A percentile compares a stretch with the other conserved stretches of the same genome.
These are phyloP conservation scores for Coemansia sp. DNA, from an alignment of 192 early-diverging fungal species.

Conservation along the genomic window DNA sequence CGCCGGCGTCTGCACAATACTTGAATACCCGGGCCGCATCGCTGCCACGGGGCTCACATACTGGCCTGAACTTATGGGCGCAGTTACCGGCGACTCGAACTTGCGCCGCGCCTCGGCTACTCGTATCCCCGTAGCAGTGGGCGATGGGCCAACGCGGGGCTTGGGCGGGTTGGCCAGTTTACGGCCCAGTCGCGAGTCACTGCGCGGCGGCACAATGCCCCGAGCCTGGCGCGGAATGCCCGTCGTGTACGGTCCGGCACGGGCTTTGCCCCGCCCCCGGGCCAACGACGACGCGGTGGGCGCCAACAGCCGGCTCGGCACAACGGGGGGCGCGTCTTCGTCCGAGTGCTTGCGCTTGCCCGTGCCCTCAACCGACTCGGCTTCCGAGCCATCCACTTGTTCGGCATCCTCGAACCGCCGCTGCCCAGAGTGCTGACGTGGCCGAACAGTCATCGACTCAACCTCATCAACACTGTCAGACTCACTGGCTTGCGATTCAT, in stretches of 20 bases:
- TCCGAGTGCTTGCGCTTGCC: slow-evolving; percentile 51
- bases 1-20: slow-evolving; percentile 18
- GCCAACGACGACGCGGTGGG: slow-evolving; percentile 16
- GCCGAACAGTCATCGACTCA: background rate
- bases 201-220: slow-evolving; percentile 23
- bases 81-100: slow-evolving; percentile 24
- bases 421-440: background rate
- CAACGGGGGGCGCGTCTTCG: slow-evolving; percentile 11
- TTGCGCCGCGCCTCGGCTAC: slow-evolving; percentile 43
- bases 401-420: slow-evolving; percentile 24
- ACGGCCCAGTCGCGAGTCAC: slow-evolving; percentile 18
- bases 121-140: slow-evolving; percentile 10
- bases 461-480: background rate
- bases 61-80: no score
- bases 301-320: slow-evolving; percentile 9
- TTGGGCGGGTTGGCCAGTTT: background rate
- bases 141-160: slow-evolving; percentile 3
- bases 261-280: slow-evolving; percentile 17
- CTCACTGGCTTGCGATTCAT: slow-evolving; percentile 9
- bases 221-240: slow-evolving; percentile 25
- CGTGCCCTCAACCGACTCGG: slow-evolving; percentile 3
- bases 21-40: slow-evolving; percentile 48
- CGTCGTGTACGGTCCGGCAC: background rate
- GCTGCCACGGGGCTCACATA: slow-evolving; percentile 42
- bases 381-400: slow-evolving; percentile 9